phyloP scores from a whole-genome alignment of 352 stramenopile genomes.

The Phytophthora colocasiae region DNA sequence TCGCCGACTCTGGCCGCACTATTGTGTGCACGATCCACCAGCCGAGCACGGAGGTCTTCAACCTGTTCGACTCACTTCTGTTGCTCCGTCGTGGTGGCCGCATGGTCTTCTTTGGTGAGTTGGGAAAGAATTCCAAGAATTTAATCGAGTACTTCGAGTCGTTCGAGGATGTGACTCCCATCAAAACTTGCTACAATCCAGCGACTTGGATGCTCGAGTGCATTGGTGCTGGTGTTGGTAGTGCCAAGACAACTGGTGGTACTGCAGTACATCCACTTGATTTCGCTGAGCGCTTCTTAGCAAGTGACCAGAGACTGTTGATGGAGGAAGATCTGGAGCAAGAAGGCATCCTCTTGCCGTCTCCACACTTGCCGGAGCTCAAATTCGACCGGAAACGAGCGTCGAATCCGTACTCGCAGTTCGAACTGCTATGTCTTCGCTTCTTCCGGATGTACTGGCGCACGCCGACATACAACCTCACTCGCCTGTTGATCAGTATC shows the following conservation, averaged over 20 bases:
- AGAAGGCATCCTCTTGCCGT: constrained; percentile 45
- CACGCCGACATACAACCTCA: constrained; percentile 81
- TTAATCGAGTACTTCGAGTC: constrained; percentile 67
- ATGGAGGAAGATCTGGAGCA: constrained; percentile 52
- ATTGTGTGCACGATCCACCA: constrained; percentile 29
- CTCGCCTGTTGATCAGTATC: constrained; percentile 68
- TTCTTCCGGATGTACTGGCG: constrained; percentile 73
- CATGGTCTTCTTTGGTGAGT: constrained; percentile 36
- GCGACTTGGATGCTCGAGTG: constrained; percentile 40
- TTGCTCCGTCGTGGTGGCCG: constrained; percentile 29
- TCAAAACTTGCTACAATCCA: constrained; percentile 63
- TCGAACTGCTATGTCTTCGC: constrained; percentile 41
- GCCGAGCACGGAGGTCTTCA: constrained; percentile 33
- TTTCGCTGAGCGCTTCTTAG: constrained; percentile 26
- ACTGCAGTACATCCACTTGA: not conserved
- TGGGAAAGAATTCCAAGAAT: constrained; percentile 55
- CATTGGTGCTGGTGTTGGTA: constrained; percentile 14
- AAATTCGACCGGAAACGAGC: constrained; percentile 50
- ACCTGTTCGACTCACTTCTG: constrained; percentile 33
- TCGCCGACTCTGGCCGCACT: constrained; percentile 19
- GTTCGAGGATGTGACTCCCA: constrained; percentile 53
- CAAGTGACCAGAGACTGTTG: constrained; percentile 39
- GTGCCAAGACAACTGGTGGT: constrained; percentile 26
- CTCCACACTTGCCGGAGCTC: constrained; percentile 40
- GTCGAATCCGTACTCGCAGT: constrained; percentile 23